Base-by-base conservation (phyloP, 2,329 filamentous ascomycete species). In the Scedosporium aurantiacum region DNA sequence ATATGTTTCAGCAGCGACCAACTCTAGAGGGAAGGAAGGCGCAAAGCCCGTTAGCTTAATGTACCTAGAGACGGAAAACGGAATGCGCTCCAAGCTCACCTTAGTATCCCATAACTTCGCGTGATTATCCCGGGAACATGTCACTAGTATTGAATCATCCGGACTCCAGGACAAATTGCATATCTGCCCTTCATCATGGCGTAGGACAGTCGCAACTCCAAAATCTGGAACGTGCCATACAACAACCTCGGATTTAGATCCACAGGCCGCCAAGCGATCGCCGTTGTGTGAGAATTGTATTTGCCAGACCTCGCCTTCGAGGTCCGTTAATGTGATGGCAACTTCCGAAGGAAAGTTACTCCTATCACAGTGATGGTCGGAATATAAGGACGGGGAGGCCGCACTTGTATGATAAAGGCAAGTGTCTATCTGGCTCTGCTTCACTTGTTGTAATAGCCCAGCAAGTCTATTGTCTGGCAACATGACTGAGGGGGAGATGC, bases 401-500 rank as follows among this genome's bases (percentile, higher is more conserved):
- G 85, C 80, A 3, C 86, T 91, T 60, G 95, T 97, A 75, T 99
- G 94, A 72, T 92, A 97, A 45, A 92, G 76, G 71, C 94, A 99
- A 32, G 83, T 84, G 59, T 86, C 83, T 63, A 97, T 89, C 75
- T 97, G 93, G 64, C 81, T 84, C 64, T 87, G 82, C 71, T 97
- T 96, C 43, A 96, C 86, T 66, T 95, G 86, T 62, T 92, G 82
- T 60, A 99, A 77, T 16, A 99, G 78, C 40, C 86, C 82, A 1
- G 91, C 90, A 54, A 99, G 79, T 5, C 94, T 87, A 71, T 94
- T 90, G 69, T 96, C 90, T 1, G 94, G 94, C 61, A 99, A 88
- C 92, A 99, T 97, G 54, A 96, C 90, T 3, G 91, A 94, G 0
- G 94, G 93, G 1, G 94, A 96, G 71, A 99, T 96, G 62, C 85